Base-by-base conservation (phyloP, 306 rosid genomes). In the Castanospermum australe region DNA sequence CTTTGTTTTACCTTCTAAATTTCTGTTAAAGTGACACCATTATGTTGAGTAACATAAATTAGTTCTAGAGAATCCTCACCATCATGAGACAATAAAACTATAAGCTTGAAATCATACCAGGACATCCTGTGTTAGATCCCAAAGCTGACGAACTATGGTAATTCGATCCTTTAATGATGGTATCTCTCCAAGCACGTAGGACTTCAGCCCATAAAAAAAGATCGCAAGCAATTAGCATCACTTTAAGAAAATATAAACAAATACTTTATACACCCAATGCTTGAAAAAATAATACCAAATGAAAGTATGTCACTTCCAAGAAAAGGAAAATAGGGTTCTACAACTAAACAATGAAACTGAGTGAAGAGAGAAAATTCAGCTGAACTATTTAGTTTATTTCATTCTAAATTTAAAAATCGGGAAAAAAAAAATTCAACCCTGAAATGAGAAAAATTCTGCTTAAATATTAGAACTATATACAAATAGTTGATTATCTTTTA, bases 131-230 rank as follows among this genome's bases (percentile, higher is more conserved):
- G 99, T 91, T 64, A 92, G 94, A 86, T 86, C 88, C 99, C 98
- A 95, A 65, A 95, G 99, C 83, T 93, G 97, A 76, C 99, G 97
- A 75, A 93, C 92, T 48, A 84, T 63, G 75, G 98, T 95, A 74
- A 95, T 88, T 35, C 96, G 90, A 84, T 95, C 99, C 88, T 91
- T 82, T 72, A 87, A 71, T 14, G 96, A 95, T 8, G 98, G 97
- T 60, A 95, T 95, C 90, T 95, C 98, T 77, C 99, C 99, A 38
- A 93, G 94, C 28, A 93, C 98, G 82, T 95, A 95, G 17, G 99
- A 95, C 99, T 95, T 87, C 82, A 52, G 67, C 77, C 87, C 80
- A 84, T 51, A 56, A 15, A 41, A 86, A 81, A 38, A 78, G 22
- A 90, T 69, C 50, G 47, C 60, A 52, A 67, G 61, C 55, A 69